Percentiles rank a stretch among this genome's conserved stretches.
Evolutionary conservation across 108 stramenopile genomes (phyloP).

Genomic region (Bacterosira constricta): DNA sequence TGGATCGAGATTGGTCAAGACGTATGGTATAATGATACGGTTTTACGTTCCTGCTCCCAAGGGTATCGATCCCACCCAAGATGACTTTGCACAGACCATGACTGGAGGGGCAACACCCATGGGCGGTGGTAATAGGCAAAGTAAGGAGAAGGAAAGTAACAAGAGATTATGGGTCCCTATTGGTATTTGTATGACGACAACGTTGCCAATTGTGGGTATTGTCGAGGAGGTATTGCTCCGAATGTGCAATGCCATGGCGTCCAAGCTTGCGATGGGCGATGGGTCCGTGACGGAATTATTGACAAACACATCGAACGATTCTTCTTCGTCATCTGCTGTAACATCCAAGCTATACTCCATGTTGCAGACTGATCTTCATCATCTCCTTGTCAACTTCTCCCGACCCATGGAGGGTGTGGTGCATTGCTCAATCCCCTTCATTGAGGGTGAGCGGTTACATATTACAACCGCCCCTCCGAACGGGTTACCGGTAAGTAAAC

Average conservation of each 20-base stretch:
- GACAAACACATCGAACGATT: slow-evolving; percentile 1
- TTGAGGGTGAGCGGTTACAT: slow-evolving; percentile 75
- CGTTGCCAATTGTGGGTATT: slow-evolving; percentile 78
- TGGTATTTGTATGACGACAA: slow-evolving; percentile 76
- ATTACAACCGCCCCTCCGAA: slow-evolving; percentile 66
- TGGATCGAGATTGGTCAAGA: slow-evolving; percentile 75
- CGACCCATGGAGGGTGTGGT: slow-evolving; percentile 82
- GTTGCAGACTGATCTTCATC: slow-evolving; percentile 61
- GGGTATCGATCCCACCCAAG: slow-evolving; percentile 80
- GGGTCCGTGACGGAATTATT: neutral
- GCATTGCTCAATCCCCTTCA: slow-evolving; percentile 85
- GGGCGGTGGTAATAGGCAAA: neutral
- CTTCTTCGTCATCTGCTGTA: slow-evolving; percentile 2
- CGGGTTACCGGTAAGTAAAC: too few species aligned
- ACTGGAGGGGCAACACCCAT: slow-evolving; percentile 11
- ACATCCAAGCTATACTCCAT: slow-evolving; percentile 39
- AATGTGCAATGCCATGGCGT: slow-evolving; percentile 71
- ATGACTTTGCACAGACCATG: slow-evolving; percentile 74
- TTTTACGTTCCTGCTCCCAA: slow-evolving; percentile 85
- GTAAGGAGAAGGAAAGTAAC: slow-evolving; percentile 1
- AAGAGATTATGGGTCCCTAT: slow-evolving; percentile 82
- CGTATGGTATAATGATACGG: slow-evolving; percentile 80
- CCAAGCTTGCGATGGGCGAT: slow-evolving; percentile 28
- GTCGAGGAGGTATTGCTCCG: slow-evolving; percentile 82
- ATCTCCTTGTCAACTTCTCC: slow-evolving; percentile 77